Percentiles rank a stretch among this genome's conserved stretches.
Evolutionary conservation across 805 yeast species (phyloP).

Genomic region (Starmera quercuum): DNA sequence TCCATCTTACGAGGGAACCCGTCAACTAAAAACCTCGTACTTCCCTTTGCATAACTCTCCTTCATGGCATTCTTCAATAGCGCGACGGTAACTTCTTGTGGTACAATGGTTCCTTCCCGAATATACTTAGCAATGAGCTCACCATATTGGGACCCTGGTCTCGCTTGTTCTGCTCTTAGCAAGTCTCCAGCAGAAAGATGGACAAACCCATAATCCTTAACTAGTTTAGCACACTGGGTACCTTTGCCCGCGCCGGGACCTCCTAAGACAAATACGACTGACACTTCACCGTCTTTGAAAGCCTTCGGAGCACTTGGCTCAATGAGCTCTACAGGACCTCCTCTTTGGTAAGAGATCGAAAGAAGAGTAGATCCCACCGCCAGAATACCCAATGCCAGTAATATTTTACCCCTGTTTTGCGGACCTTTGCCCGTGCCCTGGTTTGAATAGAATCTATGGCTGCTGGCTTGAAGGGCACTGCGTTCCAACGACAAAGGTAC

Average conservation of each 20-base stretch:
- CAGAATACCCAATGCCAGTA: constrained; percentile 32
- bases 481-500: no score
- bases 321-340: constrained; percentile 34
- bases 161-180: constrained; percentile 82
- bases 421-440: background rate
- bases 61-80: constrained; percentile 73
- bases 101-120: constrained; percentile 85
- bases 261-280: constrained; percentile 86
- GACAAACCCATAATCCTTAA: constrained; percentile 69
- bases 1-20: constrained; percentile 99
- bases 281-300: constrained; percentile 57
- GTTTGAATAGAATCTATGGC: background rate
- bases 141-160: constrained; percentile 79
- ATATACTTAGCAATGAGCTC: constrained; percentile 77
- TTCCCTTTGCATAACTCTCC: constrained; percentile 41
- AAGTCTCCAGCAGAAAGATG: constrained; percentile 97
- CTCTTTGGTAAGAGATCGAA: constrained; percentile 35
- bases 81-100: constrained; percentile 84
- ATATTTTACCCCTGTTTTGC: constrained; percentile 20
- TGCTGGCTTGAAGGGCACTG: background rate
- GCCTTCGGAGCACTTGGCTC: constrained; percentile 33
- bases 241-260: constrained; percentile 99
- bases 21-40: constrained; percentile 67
- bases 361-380: constrained; percentile 44
- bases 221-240: constrained; percentile 87